Evolutionary conservation across 192 early-diverging fungal genomes (phyloP).

Genomic region (Linnemannia hyalina): DNA sequence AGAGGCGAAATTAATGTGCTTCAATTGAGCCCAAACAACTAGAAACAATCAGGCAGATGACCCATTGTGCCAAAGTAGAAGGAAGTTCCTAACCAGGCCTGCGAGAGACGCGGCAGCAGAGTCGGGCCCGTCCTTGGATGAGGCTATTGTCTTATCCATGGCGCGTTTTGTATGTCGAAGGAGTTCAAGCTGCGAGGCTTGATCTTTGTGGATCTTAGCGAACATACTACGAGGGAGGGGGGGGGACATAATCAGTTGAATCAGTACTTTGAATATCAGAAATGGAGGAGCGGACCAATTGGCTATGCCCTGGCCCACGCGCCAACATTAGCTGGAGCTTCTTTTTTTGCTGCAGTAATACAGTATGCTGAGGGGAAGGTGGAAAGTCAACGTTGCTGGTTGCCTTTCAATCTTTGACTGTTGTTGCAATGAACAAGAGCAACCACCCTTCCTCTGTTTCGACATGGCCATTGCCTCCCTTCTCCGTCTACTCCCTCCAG

Average conservation of each 20-base stretch:
- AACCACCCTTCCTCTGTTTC: background rate
- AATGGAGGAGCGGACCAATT: background rate
- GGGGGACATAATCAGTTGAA: background rate
- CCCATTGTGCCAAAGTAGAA: background rate
- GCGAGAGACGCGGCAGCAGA: constrained; percentile 22
- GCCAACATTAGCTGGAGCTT: background rate
- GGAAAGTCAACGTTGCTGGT: background rate
- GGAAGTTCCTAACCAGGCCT: constrained; percentile 28
- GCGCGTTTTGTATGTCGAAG: constrained; percentile 53
- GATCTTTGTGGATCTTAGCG: constrained; percentile 58
- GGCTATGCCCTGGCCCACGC: background rate
- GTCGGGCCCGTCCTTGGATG: constrained; percentile 31
- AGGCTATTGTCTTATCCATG: constrained; percentile 38
- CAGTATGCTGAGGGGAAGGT: background rate
- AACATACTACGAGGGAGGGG: constrained; percentile 20
- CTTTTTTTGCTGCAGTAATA: too few relatives aligned
- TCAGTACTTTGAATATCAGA: background rate
- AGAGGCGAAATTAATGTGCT: background rate
- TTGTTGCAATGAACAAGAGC: constrained; percentile 7
- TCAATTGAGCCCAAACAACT: background rate
- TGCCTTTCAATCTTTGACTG: background rate
- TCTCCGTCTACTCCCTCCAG: background rate
- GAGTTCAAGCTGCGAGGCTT: constrained; percentile 45
- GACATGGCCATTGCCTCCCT: background rate
- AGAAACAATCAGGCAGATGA: background rate